Evolutionary conservation across 2,329 filamentous ascomycete species (phyloP).

Genomic region (Thielaviopsis cerberus): DNA sequence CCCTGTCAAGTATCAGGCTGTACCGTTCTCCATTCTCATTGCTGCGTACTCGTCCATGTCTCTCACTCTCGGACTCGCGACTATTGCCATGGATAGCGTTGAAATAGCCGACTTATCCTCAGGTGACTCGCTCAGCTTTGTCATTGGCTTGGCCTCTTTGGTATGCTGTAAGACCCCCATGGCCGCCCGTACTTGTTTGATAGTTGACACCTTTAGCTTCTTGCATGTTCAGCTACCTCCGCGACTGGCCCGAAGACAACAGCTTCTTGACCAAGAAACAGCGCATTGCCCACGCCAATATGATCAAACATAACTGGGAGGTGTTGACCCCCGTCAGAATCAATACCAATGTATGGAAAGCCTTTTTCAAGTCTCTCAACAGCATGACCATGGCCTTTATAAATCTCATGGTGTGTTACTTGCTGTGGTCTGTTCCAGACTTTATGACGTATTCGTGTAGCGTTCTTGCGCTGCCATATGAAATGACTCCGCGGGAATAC

Average conservation of each 20-base stretch:
- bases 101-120: background rate
- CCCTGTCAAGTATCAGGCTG: background rate
- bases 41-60: background rate
- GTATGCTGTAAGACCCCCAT: background rate
- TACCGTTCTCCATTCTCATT: background rate
- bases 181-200: too few relatives aligned
- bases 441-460: background rate
- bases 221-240: background rate
- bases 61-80: background rate
- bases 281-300: background rate
- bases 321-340: background rate
- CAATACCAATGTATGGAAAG: background rate
- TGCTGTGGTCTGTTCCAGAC: background rate
- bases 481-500: background rate
- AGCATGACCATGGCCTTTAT: background rate
- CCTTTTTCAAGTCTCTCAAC: background rate
- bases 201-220: background rate
- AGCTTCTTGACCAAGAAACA: background rate
- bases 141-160: background rate
- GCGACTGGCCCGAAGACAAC: background rate
- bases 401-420: background rate
- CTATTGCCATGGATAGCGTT: background rate
- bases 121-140: background rate
- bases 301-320: background rate
- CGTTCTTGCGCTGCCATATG: background rate